Base-by-base conservation (phyloP, 1,139 yeast species). In the Yamadazyma jaroonii region DNA sequence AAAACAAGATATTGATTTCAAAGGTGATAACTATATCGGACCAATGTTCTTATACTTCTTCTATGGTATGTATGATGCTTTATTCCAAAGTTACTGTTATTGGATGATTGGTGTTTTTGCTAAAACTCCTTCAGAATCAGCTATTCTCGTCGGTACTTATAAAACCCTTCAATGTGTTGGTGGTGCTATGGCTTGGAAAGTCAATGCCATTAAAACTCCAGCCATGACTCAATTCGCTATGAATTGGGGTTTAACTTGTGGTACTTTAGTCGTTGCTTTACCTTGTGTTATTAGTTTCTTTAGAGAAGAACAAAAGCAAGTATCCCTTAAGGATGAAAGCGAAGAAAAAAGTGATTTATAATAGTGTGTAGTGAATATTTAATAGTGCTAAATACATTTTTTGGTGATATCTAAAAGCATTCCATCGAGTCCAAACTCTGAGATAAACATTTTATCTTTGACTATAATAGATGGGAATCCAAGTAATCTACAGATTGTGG, bases 141-240 rank as follows among this genome's bases (percentile, higher is more conserved):
- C 84, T 9, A 61, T 78, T 41, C 77, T 77, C 48, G 81, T 79
- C 32, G 83, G 84, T 32, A 75, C 75, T 57, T 79, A 77, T 62
- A 79, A 79, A 61, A 79, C 82, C 42, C 58, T 79, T 37, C 85
- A 79, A 59, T 72, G 80, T 22, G 83, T 81, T 10, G 83, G 81
- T 52, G 79, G 80, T 14, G 84, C 81, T 15, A 64, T 79, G 41
- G 75, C 72, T 9, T 79, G 84, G 84, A 61, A 81, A 49, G 59
- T 79, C 43, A 83, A 79, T 52, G 72, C 79, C 26, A 47, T 62
- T 36, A 56, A 54, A 4, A 50, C 48, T 12, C 59, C 77, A 13
- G 78, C 64, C 56, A 62, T 66, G 52, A 52, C 56, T 38, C 56
- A 77, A 60, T 78, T 77, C 49, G 79, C 64, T 9, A 64, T 77